Evolutionary conservation across 73 alveolate genomes (phyloP).

Genomic region (Uronychia setigera): DNA sequence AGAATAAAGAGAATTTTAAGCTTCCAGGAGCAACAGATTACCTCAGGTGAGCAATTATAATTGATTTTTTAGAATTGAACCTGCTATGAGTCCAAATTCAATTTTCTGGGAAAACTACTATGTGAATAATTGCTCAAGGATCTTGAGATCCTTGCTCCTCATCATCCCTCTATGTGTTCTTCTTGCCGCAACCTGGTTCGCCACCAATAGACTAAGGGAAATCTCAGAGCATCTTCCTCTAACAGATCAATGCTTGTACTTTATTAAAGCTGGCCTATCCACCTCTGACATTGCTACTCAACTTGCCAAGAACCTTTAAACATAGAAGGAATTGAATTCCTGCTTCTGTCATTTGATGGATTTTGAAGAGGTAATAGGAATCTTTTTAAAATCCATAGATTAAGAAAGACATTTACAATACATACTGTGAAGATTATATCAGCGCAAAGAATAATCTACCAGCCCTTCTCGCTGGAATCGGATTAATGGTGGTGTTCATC

Average conservation of each 20-base stretch:
- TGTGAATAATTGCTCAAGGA: not conserved
- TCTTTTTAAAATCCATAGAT: not conserved
- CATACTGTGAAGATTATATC: not conserved
- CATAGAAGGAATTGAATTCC: too few species aligned
- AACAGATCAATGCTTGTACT: not conserved
- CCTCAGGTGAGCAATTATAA: not conserved
- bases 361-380: not conserved
- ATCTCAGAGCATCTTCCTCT: not conserved
- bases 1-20: not conserved
- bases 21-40: not conserved
- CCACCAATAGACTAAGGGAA: not conserved
- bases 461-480: not conserved
- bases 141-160: not conserved
- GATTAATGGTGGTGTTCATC: not conserved
- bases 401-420: not conserved
- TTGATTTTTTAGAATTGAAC: not conserved
- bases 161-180: not conserved
- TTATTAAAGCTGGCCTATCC: not conserved
- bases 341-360: not conserved
- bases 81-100: not conserved
- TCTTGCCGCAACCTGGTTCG: not conserved
- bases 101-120: not conserved
- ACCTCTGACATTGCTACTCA: too few species aligned
- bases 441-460: not conserved
- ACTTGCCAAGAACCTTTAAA: too few species aligned